Evolutionary conservation across 768 basidiomycete species (phyloP).

Genomic region (Podaxis sp.): DNA sequence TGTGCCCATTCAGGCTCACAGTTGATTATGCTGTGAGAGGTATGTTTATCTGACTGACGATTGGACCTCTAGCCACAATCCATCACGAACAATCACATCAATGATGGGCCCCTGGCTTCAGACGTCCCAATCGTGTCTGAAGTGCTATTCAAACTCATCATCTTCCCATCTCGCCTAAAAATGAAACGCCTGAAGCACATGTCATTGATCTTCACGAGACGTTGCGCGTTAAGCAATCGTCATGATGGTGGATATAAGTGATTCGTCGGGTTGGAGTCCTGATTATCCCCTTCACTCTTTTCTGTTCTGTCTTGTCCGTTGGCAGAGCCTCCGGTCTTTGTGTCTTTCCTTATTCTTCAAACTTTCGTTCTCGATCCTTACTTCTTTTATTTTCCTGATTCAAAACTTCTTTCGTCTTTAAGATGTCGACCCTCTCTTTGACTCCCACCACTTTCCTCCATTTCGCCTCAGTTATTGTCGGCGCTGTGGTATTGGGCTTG

Average conservation of each 20-base stretch:
- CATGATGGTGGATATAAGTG: neutral
- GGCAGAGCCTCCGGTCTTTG: slow-evolving; percentile 2
- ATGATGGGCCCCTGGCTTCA: neutral
- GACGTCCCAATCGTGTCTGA: slow-evolving; percentile 2
- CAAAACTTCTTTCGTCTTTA: neutral
- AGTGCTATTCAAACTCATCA: neutral
- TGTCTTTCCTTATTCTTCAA: neutral
- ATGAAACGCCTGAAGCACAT: neutral
- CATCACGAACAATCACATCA: slow-evolving; percentile 1
- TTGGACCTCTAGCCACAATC: neutral
- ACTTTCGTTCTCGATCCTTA: neutral
- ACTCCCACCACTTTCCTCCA: slow-evolving; percentile 1
- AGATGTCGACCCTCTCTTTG: neutral
- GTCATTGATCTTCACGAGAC: neutral
- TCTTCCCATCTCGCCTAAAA: neutral
- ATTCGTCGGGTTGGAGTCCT: neutral
- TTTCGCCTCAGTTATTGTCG: slow-evolving; percentile 5
- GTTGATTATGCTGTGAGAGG: neutral
- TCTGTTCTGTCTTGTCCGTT: neutral
- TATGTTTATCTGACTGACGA: neutral
- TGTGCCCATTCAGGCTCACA: neutral
- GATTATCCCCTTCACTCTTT: neutral
- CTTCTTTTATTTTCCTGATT: neutral
- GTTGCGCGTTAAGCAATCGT: neutral
- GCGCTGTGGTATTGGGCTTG: slow-evolving; percentile 13